Conservation (phyloP, 2,329 filamentous ascomycete species). For the Aspergillus proliferans region DNA sequence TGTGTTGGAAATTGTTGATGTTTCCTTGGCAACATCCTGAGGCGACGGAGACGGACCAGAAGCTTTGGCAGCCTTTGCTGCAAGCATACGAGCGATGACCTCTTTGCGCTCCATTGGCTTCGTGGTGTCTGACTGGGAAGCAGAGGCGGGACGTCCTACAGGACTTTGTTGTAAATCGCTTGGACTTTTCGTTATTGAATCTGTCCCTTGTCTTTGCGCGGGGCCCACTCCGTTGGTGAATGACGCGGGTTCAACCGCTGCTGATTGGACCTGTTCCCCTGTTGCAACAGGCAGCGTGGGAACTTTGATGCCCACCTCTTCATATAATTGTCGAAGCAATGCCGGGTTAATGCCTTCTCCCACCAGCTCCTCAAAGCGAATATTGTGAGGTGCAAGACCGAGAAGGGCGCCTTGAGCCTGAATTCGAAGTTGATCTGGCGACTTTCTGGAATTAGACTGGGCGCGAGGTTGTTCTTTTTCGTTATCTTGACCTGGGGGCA, state of each 20-base stretch:
- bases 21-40: slow-evolving; percentile 8
- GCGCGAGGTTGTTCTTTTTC: background rate
- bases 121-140: slow-evolving; percentile 7
- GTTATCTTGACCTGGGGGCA: slow-evolving; percentile 1
- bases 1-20: slow-evolving; percentile 2
- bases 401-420: slow-evolving; percentile 62
- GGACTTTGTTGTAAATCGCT: background rate
- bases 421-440: slow-evolving; percentile 34
- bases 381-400: slow-evolving; percentile 55
- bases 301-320: slow-evolving; percentile 57
- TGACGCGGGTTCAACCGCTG: slow-evolving; percentile 6
- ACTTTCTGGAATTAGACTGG: slow-evolving; percentile 8
- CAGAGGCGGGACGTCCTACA: background rate
- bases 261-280: background rate
- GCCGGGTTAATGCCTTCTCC: slow-evolving; percentile 63
- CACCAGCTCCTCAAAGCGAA: slow-evolving; percentile 67
- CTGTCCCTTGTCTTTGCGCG: background rate
- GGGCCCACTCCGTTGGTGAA: background rate
- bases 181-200: background rate
- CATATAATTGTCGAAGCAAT: slow-evolving; percentile 60
- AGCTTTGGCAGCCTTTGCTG: slow-evolving; percentile 60
- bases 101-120: slow-evolving; percentile 64
- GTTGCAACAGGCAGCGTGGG: slow-evolving; percentile 9
- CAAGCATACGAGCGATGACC: slow-evolving; percentile 67
- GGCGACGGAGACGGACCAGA: slow-evolving; percentile 11